Base-by-base conservation (phyloP, 2,329 filamentous ascomycete genomes). In the Calycina marina region DNA sequence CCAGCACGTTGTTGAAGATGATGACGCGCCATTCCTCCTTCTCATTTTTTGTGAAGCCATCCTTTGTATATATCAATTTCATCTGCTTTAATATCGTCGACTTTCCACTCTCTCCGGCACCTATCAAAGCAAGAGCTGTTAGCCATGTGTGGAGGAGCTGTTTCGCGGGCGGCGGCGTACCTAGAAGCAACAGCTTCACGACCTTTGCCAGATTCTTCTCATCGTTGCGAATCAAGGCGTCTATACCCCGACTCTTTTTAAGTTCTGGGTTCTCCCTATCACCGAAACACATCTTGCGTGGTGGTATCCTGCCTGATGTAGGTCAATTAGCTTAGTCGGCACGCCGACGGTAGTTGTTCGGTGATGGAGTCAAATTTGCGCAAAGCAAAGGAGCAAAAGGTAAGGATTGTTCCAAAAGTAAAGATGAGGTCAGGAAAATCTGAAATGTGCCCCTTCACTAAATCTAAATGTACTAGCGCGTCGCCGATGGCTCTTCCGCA, bases 81-180 rank as follows among this genome's bases (percentile, higher is more conserved):
- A 98, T 96, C 65, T 96, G 88, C 63, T 96, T 96, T 44, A 96
- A 72, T 38, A 96, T 86, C 2, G 88, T 96, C 6, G 88, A 94
- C 60, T 96, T 96, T 44, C 88, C 83, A 37, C 80, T 90, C 60
- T 96, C 88, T 53, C 88, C 88, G 49, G 88, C 88, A 56, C 88
- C 86, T 94, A 25, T 32, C 31, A 25, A n/a, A 15, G 24, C 29
- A 13, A 13, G 27, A 15, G 25, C 25, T n/a, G 31, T 47, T 42
- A 48, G 42, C 34, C 27, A n/a, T 31, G 13, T 20, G n/a, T n/a
- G 9, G 29, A 25, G 34, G 28, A 27, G 6, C 14, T 29, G 6
- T 35, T 28, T 32, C 30, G 14, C 25, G 26, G 29, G 32, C 33
- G 27, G 25, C 34, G 24, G 57, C 72, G 43, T 68, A 94, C 88